phyloP scores from a whole-genome alignment of 257 asterid species.

The Solanum lycopersicoides region DNA sequence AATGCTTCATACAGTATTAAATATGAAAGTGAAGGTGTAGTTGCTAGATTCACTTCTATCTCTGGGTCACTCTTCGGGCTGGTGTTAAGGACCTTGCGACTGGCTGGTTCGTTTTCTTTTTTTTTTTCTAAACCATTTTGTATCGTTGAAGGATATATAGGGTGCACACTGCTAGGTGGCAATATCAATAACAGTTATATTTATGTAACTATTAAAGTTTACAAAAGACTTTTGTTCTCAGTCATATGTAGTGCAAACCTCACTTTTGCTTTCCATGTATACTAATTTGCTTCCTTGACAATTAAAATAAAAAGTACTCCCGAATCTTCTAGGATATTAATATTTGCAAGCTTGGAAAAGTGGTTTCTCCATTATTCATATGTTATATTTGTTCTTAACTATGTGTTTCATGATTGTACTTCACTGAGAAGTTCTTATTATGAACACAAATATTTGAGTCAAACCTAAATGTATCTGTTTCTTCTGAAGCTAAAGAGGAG shows the following conservation, averaged over 20 bases:
- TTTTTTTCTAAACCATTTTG: not conserved
- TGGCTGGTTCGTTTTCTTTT: not conserved
- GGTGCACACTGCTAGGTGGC: not conserved
- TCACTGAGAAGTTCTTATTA: not conserved
- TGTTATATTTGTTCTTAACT: not conserved
- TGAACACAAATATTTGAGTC: not conserved
- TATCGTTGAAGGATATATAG: not conserved
- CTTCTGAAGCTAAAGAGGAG: constrained; percentile 37
- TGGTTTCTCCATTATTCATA: not conserved
- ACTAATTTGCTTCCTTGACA: not conserved
- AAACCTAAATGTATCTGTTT: not conserved
- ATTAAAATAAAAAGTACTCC: not conserved
- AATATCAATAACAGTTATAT: not conserved
- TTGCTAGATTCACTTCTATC: not conserved
- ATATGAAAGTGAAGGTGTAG: not conserved
- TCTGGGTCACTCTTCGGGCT: not conserved
- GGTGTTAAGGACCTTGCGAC: not conserved
- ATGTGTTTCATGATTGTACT: not conserved
- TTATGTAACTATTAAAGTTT: not conserved
- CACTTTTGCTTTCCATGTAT: not conserved
- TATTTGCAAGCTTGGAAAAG: not conserved
- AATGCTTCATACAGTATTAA: not conserved
- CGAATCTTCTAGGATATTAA: not conserved
- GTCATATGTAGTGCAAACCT: not conserved
- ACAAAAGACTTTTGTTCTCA: not conserved